phyloP scores from a whole-genome alignment of 169 alveolate species.

The Plasmodium vivax region DNA sequence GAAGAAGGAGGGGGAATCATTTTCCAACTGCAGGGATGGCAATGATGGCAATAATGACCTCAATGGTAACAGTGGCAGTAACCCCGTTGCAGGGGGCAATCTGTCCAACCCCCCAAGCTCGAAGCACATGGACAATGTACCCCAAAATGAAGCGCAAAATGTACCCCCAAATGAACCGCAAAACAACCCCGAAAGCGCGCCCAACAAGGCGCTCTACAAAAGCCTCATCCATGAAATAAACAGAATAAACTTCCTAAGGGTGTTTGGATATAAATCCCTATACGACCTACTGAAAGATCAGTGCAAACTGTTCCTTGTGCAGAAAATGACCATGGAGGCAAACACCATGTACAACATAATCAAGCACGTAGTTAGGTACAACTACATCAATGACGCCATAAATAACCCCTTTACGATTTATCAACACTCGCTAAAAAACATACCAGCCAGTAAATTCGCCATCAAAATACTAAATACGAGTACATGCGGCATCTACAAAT shows the following conservation, averaged over 20 bases:
- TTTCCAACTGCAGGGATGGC: neutral
- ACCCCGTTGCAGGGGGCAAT: neutral
- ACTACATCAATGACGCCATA: constrained; percentile 29
- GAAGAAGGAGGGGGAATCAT: constrained; percentile 15
- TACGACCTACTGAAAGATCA: constrained; percentile 47
- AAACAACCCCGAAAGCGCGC: neutral
- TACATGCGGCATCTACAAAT: constrained; percentile 52
- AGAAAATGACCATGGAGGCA: constrained; percentile 17
- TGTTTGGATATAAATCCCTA: constrained; percentile 44
- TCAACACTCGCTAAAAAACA: constrained; percentile 22
- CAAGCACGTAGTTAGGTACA: constrained; percentile 35
- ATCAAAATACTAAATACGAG: constrained; percentile 76
- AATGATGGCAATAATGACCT: neutral
- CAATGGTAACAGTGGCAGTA: neutral
- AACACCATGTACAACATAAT: constrained; percentile 22
- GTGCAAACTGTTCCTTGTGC: neutral
- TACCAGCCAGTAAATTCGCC: constrained; percentile 71
- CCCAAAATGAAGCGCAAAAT: neutral
- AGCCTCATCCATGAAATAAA: constrained; percentile 19
- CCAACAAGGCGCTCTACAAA: neutral
- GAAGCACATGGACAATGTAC: neutral
- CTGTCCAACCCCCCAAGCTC: neutral
- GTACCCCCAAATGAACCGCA: neutral
- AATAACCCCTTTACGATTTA: constrained; percentile 59
- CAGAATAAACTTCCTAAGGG: constrained; percentile 2